These are phyloP conservation scores for Ustilago cynodontis DNA, from an alignment of 1,284 basidiomycete genomes.

Conservation along the genomic window DNA sequence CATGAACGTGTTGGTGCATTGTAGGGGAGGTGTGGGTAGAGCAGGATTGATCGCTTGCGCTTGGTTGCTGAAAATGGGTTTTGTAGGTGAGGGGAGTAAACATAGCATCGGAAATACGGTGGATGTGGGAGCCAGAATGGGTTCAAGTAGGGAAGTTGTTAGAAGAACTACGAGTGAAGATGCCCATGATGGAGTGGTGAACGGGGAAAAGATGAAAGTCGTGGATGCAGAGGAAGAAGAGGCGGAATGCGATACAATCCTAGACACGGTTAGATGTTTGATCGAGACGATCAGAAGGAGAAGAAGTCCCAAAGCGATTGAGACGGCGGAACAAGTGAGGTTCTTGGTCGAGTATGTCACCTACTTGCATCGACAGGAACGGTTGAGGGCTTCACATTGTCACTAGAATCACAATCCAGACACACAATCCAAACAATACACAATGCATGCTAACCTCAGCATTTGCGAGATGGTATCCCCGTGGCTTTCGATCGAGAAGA, in stretches of 20 bases:
- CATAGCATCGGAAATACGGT: constrained; percentile 1
- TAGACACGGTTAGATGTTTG: constrained; percentile 44
- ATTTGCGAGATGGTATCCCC: background rate
- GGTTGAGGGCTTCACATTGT: constrained; percentile 5
- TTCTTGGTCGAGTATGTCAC: constrained; percentile 61
- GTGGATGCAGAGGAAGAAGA: constrained; percentile 8
- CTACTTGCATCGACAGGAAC: constrained; percentile 56
- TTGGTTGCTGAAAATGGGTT: constrained; percentile 92
- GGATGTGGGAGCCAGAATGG: background rate
- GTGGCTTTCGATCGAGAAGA: too few species aligned
- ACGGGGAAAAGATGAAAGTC: background rate
- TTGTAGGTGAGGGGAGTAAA: constrained; percentile 70
- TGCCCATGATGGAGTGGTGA: constrained; percentile 8
- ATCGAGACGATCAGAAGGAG: constrained; percentile 62
- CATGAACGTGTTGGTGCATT: constrained; percentile 84
- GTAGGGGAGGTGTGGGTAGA: constrained; percentile 92
- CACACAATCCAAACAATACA: background rate
- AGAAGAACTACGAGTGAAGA: constrained; percentile 14
- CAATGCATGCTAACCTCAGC: background rate
- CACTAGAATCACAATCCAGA: background rate
- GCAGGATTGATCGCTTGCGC: constrained; percentile 92
- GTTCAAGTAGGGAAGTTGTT: constrained; percentile 18
- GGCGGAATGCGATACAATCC: constrained; percentile 30
- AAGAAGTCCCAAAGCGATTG: constrained; percentile 66
- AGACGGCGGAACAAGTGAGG: constrained; percentile 68